Evolutionary conservation across 176 grass and related monocot species (phyloP).

Genomic region (Cocos nucifera): DNA sequence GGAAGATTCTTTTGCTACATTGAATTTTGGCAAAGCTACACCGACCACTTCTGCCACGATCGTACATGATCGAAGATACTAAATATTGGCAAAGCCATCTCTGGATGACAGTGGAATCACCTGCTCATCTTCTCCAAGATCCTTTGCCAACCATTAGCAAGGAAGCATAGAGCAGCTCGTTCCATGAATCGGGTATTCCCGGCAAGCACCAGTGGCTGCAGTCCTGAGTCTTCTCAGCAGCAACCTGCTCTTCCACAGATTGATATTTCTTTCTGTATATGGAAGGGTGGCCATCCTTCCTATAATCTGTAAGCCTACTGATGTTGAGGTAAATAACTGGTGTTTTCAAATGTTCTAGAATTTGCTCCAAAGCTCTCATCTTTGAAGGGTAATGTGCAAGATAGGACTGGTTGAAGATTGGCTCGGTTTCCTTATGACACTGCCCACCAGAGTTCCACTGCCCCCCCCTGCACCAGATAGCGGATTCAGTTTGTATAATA

Average conservation of each 20-base stretch:
- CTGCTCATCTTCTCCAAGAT: conserved; percentile 32
- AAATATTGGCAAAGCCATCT: no score
- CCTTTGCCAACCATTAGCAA: conserved; percentile 65
- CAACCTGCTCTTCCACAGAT: conserved; percentile 50
- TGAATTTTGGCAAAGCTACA: no score
- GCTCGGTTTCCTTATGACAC: conserved; percentile 71
- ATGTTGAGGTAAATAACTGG: conserved; percentile 89
- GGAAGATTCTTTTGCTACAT: no score
- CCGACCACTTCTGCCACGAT: no score
- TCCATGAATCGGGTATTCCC: conserved; percentile 84
- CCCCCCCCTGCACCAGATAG: conserved; percentile 51
- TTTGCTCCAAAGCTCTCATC: conserved; percentile 55
- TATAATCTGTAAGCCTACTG: conserved; percentile 68
- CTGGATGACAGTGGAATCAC: no score
- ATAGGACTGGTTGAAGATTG: conserved; percentile 60
- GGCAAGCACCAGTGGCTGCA: conserved; percentile 98
- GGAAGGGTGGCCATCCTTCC: conserved; percentile 80
- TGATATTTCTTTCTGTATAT: conserved; percentile 47
- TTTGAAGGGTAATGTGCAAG: conserved; percentile 70
- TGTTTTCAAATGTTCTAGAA: conserved; percentile 55
- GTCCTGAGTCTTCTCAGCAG: conserved; percentile 52
- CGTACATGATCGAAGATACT: no score
- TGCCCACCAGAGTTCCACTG: conserved; percentile 81
- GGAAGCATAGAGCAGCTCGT: conserved; percentile 70
- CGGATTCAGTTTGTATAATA: not conserved